These are phyloP conservation scores for Emericellopsis cladophorae DNA, from an alignment of 2,329 filamentous ascomycete species.

Conservation along the genomic window DNA sequence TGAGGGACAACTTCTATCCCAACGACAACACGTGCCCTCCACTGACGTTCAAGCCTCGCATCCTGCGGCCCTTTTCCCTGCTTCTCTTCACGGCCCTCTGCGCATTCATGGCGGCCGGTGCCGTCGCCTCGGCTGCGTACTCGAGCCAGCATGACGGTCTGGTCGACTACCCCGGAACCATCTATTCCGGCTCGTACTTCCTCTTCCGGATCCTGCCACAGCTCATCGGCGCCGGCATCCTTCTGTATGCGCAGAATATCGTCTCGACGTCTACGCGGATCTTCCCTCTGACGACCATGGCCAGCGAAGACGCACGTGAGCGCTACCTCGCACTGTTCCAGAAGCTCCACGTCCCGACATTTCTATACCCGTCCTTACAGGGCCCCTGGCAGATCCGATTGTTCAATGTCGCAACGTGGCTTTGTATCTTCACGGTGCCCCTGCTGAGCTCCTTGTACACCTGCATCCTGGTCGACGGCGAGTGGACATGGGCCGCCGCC, in stretches of 20 bases:
- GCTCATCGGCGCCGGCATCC: constrained; percentile 55
- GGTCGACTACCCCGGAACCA: constrained; percentile 49
- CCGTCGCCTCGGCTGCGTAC: constrained; percentile 63
- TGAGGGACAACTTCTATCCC: constrained; percentile 22
- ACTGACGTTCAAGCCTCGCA: constrained; percentile 58
- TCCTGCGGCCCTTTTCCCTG: constrained; percentile 56
- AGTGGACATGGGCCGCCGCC: constrained; percentile 73
- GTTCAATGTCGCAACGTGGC: constrained; percentile 60
- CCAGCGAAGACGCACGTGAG: constrained; percentile 44
- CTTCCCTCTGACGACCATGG: constrained; percentile 68
- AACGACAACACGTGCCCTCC: constrained; percentile 26
- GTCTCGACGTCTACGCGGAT: constrained; percentile 63
- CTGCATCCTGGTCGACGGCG: constrained; percentile 39
- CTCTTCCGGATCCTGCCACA: constrained; percentile 78
- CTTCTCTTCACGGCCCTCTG: constrained; percentile 46
- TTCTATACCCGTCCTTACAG: constrained; percentile 44
- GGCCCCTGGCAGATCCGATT: constrained; percentile 56
- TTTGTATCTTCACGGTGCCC: constrained; percentile 68
- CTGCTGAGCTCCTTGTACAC: constrained; percentile 69
- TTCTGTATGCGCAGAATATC: constrained; percentile 68
- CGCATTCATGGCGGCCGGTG: constrained; percentile 55
- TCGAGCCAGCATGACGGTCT: constrained; percentile 52
- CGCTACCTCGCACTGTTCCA: constrained; percentile 56
- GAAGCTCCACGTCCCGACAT: constrained; percentile 56
- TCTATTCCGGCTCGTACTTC: constrained; percentile 68